These are phyloP conservation scores for Papiliotrema laurentii DNA, from an alignment of 1,284 basidiomycete genomes.

Conservation along the genomic window DNA sequence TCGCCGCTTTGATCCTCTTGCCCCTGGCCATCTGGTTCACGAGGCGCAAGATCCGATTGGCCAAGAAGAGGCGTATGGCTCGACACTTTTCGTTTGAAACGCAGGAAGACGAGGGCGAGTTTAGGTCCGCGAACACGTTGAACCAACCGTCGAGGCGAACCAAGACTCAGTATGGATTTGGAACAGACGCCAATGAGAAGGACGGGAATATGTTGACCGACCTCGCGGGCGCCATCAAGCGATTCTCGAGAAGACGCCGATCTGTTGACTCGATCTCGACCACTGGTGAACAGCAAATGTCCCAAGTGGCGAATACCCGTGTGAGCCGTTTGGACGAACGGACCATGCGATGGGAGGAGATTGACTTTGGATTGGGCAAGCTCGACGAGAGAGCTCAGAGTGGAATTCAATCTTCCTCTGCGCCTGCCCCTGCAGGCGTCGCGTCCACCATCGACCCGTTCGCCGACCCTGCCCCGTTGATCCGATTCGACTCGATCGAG, in stretches of 20 bases:
- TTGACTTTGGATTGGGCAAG: slow-evolving; percentile 47
- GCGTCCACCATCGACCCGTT: slow-evolving; percentile 6
- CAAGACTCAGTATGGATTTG: slow-evolving; percentile 26
- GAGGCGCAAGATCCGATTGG: slow-evolving; percentile 35
- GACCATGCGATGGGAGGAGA: slow-evolving; percentile 46
- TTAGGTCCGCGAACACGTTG: slow-evolving; percentile 14
- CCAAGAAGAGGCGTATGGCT: slow-evolving; percentile 43
- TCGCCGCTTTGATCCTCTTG: slow-evolving; percentile 29
- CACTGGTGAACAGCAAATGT: slow-evolving; percentile 20
- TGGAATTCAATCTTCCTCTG: slow-evolving; percentile 4
- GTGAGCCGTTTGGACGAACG: slow-evolving; percentile 16
- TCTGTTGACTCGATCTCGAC: not conserved
- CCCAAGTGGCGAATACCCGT: slow-evolving; percentile 12
- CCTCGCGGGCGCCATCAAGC: slow-evolving; percentile 24
- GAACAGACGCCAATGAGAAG: slow-evolving; percentile 34
- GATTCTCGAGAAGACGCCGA: slow-evolving; percentile 9
- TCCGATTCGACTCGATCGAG: not conserved
- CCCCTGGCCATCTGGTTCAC: slow-evolving; percentile 35
- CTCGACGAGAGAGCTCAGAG: slow-evolving; percentile 34
- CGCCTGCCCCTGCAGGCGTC: not conserved
- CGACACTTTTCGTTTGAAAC: slow-evolving; percentile 45
- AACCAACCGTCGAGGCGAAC: slow-evolving; percentile 9
- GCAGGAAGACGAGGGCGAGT: slow-evolving; percentile 38
- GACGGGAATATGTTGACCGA: slow-evolving; percentile 26
- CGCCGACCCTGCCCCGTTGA: slow-evolving; percentile 6